Percentiles rank a stretch among this genome's conserved stretches.
Conservation (phyloP, 345 rosid species). For the Syzygium grande region DNA sequence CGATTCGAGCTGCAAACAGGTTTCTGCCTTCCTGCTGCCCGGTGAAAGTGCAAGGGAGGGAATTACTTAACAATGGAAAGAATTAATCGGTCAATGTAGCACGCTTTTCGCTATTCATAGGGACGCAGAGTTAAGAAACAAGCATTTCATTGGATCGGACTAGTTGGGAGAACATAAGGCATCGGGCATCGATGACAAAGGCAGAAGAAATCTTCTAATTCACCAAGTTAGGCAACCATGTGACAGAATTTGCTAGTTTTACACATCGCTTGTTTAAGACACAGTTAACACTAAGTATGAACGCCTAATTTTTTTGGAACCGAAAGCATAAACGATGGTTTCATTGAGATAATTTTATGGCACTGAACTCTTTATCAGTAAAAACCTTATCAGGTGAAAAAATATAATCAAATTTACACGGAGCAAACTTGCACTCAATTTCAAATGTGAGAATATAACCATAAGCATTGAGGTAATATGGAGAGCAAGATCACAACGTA, state of each 20-base stretch:
- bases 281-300: not conserved
- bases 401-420: not conserved
- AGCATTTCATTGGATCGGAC: not conserved
- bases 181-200: not conserved
- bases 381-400: not conserved
- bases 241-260: not conserved
- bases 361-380: not conserved
- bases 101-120: not conserved
- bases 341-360: not conserved
- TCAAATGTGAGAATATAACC: not conserved
- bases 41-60: not conserved
- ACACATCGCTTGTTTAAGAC: not conserved
- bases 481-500: not conserved
- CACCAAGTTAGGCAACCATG: not conserved
- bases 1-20: not conserved
- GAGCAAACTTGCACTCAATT: not conserved
- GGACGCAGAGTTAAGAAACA: not conserved
- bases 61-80: not conserved
- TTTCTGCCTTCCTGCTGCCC: not conserved
- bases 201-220: not conserved
- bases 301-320: not conserved
- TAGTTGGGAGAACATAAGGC: not conserved
- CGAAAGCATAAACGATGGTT: not conserved
- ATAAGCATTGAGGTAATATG: not conserved
- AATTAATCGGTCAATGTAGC: not conserved